A percentile compares a stretch with the other conserved stretches of the same genome.
These are phyloP conservation scores for Litsea cubeba DNA, from an alignment of 164 flowering plant genomes.

Conservation along the genomic window DNA sequence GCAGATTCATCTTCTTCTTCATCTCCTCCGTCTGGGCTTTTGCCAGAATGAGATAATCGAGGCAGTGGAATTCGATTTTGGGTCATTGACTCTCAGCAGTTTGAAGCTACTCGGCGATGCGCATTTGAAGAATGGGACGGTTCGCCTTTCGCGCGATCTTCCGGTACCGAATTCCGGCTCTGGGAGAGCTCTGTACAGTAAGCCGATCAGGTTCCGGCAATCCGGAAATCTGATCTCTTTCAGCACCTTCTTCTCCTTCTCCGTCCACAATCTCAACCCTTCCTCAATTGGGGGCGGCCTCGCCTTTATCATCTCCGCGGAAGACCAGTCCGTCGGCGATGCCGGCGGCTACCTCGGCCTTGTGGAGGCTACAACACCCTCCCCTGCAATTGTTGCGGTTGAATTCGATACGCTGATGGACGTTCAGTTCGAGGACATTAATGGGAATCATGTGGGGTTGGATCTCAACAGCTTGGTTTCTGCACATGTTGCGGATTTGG, in stretches of 20 bases:
- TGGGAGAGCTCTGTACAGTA: conserved; percentile 57
- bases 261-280: conserved; percentile 73
- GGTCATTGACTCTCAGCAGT: conserved; percentile 46
- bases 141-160: conserved; percentile 69
- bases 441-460: conserved; percentile 89
- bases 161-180: conserved; percentile 77
- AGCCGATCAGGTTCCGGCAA: conserved; percentile 58
- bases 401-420: conserved; percentile 97
- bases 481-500: conserved; percentile 52
- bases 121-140: conserved; percentile 58
- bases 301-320: conserved; percentile 65
- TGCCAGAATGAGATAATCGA: neutral
- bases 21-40: neutral
- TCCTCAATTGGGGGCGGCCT: conserved; percentile 85
- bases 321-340: conserved; percentile 52
- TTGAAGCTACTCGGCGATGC: conserved; percentile 86
- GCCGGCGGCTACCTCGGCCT: conserved; percentile 71
- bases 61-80: conserved; percentile 59
- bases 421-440: conserved; percentile 71
- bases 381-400: conserved; percentile 54
- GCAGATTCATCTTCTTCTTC: neutral
- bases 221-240: conserved; percentile 22
- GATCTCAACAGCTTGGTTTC: conserved; percentile 75
- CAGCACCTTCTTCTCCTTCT: conserved; percentile 74
- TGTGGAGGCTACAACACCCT: conserved; percentile 6